phyloP scores from a whole-genome alignment of 257 asterid species.

The Penstemon barbatus region DNA sequence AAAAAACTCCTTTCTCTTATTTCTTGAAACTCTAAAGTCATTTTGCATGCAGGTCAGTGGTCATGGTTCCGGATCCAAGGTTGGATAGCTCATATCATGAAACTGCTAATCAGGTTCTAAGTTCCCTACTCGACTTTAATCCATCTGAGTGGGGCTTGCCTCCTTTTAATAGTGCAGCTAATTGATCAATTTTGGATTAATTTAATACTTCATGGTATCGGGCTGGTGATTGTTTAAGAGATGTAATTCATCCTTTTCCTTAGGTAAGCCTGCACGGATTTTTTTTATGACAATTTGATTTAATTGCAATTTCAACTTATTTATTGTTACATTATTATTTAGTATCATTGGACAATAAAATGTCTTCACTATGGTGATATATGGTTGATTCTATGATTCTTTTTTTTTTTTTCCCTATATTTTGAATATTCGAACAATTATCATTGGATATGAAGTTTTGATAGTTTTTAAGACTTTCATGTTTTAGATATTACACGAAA shows the following conservation, averaged over 20 bases:
- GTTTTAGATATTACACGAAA: too few species aligned
- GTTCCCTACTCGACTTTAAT: conserved; percentile 72
- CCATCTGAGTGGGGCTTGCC: conserved; percentile 84
- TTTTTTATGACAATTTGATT: too few species aligned
- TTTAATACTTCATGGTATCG: background rate
- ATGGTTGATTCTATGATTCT: too few species aligned
- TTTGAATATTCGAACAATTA: too few species aligned
- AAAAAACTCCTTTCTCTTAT: conserved; percentile 4
- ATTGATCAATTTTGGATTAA: conserved; percentile 19
- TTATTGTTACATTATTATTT: too few species aligned
- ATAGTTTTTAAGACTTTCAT: too few species aligned
- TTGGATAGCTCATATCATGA: conserved; percentile 64
- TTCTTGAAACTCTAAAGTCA: conserved; percentile 23
- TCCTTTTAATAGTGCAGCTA: conserved; percentile 50
- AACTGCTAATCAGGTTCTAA: conserved; percentile 75
- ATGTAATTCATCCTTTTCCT: conserved; percentile 6
- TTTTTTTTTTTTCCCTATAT: too few species aligned
- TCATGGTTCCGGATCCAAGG: conserved; percentile 95
- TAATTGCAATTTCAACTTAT: too few species aligned
- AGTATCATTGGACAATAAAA: too few species aligned
- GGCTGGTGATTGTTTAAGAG: conserved; percentile 17
- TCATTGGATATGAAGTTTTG: too few species aligned
- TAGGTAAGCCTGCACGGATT: background rate
- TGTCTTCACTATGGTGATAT: too few species aligned
- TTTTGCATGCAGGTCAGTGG: conserved; percentile 65